Evolutionary conservation across 306 rosid species (phyloP), one percentile per base, ranked within the genome.

Genomic region (Cucumis sativus): DNA sequence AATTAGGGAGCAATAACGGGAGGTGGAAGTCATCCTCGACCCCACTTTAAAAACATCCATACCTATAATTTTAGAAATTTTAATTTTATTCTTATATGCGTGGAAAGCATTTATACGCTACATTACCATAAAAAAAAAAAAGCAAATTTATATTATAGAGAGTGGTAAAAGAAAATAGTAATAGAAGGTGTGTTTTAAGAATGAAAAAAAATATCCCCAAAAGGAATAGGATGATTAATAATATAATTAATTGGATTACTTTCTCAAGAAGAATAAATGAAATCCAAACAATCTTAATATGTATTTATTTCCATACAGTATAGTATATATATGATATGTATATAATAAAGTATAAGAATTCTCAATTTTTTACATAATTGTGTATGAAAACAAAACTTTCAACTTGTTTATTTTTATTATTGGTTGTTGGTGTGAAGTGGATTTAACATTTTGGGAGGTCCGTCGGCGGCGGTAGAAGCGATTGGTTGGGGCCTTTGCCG

Each of bases 371-470:
- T 25, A 71, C 35, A 71, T 49, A 1, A 47, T 47, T 17, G 28
- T 11, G 35, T 20, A 68, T 69, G 7, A 43, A 16, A n/a, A 25
- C 35, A 71, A 71, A 45, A 45, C 25, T 28, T 47, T 23, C 20
- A 15, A 69, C 2, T 47, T 23, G 15, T 49, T 51, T 71, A 17
- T 37, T 64, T 2, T 33, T 63, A 30, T 61, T 28, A 28, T 58
- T 58, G 0, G 37, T 33, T 4, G 37, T 12, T 51, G 2, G 2
- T 58, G 30, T 61, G 11, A 15, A 13, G 7, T 60, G 47, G 25
- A 15, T 60, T 88, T 88, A 91, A 64, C 99, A 95, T 82, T 87
- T 92, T 10, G 99, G 99, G 79, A 92, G 96, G 87, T 92, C 97
- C 14, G 68, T 80, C 10, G 99, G 99, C 71, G 99, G 99, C 39